Evolutionary conservation across 2,329 filamentous ascomycete genomes (phyloP).

Genomic region (Nothomitra cinnamomea): DNA sequence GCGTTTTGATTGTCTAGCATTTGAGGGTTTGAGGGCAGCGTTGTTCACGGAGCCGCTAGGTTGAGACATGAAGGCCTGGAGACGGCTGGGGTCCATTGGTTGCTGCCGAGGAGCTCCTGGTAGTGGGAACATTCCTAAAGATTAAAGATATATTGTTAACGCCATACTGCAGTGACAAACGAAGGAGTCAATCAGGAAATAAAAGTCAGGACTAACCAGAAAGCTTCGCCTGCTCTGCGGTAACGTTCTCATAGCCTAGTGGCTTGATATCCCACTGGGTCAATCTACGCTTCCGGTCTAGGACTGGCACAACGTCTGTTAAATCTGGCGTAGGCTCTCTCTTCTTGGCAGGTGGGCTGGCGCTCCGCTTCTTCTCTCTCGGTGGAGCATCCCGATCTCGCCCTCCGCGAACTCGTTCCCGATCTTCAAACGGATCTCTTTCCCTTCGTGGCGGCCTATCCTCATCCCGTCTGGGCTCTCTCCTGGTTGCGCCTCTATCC

Average conservation of each 20-base stretch:
- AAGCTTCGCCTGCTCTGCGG: conserved; percentile 93
- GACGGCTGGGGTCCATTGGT: conserved; percentile 81
- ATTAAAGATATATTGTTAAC: conserved; percentile 3
- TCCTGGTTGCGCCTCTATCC: conserved; percentile 40
- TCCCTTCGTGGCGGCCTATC: conserved; percentile 37
- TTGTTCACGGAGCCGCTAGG: conserved; percentile 54
- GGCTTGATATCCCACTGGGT: conserved; percentile 99
- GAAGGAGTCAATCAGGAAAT: conserved; percentile 3
- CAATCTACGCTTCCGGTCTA: conserved; percentile 76
- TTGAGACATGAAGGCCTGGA: conserved; percentile 92
- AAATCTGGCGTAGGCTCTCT: conserved; percentile 92
- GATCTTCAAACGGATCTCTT: conserved; percentile 45
- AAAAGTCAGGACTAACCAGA: conserved; percentile 36
- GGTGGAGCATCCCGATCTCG: conserved; percentile 29
- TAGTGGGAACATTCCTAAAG: conserved; percentile 79
- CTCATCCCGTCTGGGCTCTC: conserved; percentile 48
- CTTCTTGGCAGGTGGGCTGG: conserved; percentile 70
- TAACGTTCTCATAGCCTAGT: conserved; percentile 93
- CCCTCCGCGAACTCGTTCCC: conserved; percentile 25
- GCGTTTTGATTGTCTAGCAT: conserved; percentile 86
- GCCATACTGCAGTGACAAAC: not conserved
- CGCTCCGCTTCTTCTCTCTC: conserved; percentile 51
- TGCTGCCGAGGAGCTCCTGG: conserved; percentile 90
- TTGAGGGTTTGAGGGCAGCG: conserved; percentile 75
- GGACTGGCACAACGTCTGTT: conserved; percentile 64